These are phyloP conservation scores for Colletotrichum destructivum DNA, from an alignment of 2,329 filamentous ascomycete genomes.

Conservation along the genomic window DNA sequence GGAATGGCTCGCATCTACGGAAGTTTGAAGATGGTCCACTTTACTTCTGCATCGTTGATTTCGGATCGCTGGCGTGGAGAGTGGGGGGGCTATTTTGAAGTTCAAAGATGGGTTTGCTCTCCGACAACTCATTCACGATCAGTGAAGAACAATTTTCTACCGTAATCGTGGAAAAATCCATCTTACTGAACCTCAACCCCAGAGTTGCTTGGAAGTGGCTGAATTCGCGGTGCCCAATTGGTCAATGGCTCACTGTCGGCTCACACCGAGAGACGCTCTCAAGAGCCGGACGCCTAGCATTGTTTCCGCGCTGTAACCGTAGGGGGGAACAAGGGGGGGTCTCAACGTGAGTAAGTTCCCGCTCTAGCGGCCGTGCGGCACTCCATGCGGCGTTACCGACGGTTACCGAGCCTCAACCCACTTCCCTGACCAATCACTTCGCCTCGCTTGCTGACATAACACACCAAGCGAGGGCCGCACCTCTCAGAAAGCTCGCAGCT, in stretches of 20 bases:
- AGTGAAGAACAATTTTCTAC: too few relatives aligned
- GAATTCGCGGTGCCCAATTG: not conserved
- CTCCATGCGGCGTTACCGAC: constrained; percentile 30
- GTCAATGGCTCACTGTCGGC: constrained; percentile 20
- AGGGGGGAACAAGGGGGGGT: not conserved
- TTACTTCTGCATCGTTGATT: constrained; percentile 2
- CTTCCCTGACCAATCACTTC: constrained; percentile 10
- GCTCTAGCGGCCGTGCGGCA: constrained; percentile 35
- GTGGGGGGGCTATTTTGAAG: not conserved
- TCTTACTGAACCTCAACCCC: constrained; percentile 17
- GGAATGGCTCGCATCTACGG: constrained; percentile 39
- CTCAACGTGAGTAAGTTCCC: constrained; percentile 4
- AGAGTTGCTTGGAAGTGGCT: constrained; percentile 23
- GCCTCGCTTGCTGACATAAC: constrained; percentile 5
- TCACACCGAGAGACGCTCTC: constrained; percentile 16
- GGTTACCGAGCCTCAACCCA: constrained; percentile 27
- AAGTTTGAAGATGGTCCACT: constrained; percentile 35
- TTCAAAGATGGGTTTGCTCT: too few relatives aligned
- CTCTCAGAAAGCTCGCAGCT: constrained; percentile 7
- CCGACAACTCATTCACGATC: too few relatives aligned
- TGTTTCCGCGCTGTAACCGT: constrained; percentile 3
- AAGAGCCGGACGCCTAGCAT: not conserved
- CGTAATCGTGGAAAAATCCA: constrained; percentile 9
- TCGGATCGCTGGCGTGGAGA: not conserved
- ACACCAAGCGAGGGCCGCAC: not conserved